Evolutionary conservation across 768 basidiomycete species (phyloP).

Genomic region (Auriscalpium vulgare): DNA sequence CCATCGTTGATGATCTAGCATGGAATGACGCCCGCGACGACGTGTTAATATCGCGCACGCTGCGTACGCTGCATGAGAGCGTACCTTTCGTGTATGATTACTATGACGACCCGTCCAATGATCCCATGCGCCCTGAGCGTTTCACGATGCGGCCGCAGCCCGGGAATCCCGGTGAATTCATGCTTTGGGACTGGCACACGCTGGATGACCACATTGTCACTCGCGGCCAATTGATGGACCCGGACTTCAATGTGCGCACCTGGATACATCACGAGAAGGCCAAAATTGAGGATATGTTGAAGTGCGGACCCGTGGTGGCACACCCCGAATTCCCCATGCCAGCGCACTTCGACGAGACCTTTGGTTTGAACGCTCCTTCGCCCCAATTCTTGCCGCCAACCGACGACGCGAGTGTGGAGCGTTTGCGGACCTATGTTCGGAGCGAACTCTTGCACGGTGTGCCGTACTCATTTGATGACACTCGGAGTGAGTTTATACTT

Average conservation of each 20-base stretch:
- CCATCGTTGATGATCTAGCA: background rate
- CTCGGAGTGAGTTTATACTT: too few species aligned
- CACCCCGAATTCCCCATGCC: background rate
- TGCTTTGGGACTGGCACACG: background rate
- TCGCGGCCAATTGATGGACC: background rate
- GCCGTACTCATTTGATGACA: too few species aligned
- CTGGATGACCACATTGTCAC: background rate
- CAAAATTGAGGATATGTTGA: background rate
- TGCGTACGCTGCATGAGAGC: too few species aligned
- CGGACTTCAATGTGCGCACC: background rate
- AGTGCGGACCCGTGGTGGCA: background rate
- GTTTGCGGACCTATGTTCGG: too few species aligned
- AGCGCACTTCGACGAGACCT: background rate
- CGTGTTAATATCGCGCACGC: too few species aligned
- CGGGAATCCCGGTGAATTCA: background rate
- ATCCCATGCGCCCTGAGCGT: background rate
- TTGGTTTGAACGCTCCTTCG: too few species aligned
- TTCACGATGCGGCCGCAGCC: background rate
- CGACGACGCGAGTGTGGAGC: too few species aligned
- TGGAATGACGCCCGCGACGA: too few species aligned
- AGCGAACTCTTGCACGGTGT: too few species aligned
- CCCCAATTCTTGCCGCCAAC: too few species aligned
- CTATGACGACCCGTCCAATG: background rate
- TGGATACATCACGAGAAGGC: background rate
- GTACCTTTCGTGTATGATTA: background rate